Conservation (phyloP, 2,329 filamentous ascomycete genomes). For the Colletotrichum sp. region DNA sequence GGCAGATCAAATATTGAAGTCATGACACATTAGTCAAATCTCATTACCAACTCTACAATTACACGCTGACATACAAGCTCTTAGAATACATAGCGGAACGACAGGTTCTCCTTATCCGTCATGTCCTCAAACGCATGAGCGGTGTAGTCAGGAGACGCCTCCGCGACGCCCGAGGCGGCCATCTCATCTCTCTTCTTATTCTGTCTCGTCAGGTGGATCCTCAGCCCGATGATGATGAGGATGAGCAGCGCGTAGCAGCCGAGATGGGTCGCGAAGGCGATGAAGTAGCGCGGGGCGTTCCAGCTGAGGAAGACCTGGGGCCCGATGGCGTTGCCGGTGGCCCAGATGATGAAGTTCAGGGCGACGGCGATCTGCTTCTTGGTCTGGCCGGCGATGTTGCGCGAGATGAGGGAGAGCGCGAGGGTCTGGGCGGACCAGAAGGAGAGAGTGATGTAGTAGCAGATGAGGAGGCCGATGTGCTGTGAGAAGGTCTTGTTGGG, state of each 20-base stretch:
- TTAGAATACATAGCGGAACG: conserved; percentile 63
- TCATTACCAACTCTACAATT: background rate
- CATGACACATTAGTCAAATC: background rate
- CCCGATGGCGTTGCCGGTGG: conserved; percentile 70
- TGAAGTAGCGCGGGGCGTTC: conserved; percentile 71
- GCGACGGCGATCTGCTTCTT: conserved; percentile 75
- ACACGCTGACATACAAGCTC: background rate
- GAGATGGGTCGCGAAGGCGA: conserved; percentile 72
- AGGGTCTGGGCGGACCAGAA: conserved; percentile 80
- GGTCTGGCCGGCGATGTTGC: conserved; percentile 75
- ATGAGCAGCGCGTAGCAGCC: conserved; percentile 71
- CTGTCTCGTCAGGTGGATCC: conserved; percentile 61
- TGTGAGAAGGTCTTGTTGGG: conserved; percentile 61
- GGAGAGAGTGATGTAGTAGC: conserved; percentile 78
- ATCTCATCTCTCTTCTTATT: conserved; percentile 64
- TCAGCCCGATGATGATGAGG: conserved; percentile 59
- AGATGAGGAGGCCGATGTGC: conserved; percentile 71
- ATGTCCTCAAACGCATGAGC: conserved; percentile 66
- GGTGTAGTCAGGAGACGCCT: conserved; percentile 44
- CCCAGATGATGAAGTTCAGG: conserved; percentile 74
- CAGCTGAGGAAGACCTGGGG: conserved; percentile 68
- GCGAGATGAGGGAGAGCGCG: conserved; percentile 69
- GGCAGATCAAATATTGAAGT: rapidly evolving
- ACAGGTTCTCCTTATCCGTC: conserved; percentile 66
- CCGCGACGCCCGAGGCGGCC: conserved; percentile 42